Percentiles rank a stretch among this genome's conserved stretches.
Conservation (phyloP, 2,329 filamentous ascomycete species). For the Pseudocercospora vitis region DNA sequence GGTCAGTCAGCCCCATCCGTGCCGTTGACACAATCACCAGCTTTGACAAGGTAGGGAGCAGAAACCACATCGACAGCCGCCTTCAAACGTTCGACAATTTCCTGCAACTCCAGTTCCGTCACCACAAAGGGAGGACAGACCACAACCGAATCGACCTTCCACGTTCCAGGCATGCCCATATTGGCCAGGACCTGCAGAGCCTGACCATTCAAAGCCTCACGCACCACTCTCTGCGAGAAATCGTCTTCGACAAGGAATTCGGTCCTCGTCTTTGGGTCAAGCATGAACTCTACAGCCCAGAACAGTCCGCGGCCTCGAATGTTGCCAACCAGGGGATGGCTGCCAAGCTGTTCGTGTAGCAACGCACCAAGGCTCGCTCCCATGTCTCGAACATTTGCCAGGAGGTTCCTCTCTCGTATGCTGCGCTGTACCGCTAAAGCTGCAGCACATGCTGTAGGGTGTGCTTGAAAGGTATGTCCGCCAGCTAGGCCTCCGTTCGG, state of each 20-base stretch:
- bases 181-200: conserved; percentile 6
- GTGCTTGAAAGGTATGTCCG: conserved; percentile 54
- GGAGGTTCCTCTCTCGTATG: conserved; percentile 54
- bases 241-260: not conserved
- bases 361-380: conserved; percentile 54
- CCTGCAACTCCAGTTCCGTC: not conserved
- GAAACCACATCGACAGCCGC: conserved; percentile 6
- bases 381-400: conserved; percentile 57
- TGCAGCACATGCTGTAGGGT: conserved; percentile 58
- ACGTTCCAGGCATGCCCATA: conserved; percentile 2
- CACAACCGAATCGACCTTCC: conserved; percentile 8
- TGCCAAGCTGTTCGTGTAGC: conserved; percentile 47
- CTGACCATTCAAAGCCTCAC: not conserved
- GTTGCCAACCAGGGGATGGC: conserved; percentile 55
- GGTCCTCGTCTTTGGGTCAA: not conserved
- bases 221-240: conserved; percentile 8
- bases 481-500: conserved; percentile 57
- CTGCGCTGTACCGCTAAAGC: conserved; percentile 62
- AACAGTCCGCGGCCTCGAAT: conserved; percentile 59
- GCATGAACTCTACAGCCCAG: conserved; percentile 46
- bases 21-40: not conserved
- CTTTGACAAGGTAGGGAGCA: not conserved
- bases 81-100: not conserved
- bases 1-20: too few species aligned
- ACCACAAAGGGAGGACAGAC: conserved; percentile 5